Evolutionary conservation across 176 grass and related monocot species (phyloP), one percentile per base, ranked within the genome.

Genomic region (Panicum miliaceum): DNA sequence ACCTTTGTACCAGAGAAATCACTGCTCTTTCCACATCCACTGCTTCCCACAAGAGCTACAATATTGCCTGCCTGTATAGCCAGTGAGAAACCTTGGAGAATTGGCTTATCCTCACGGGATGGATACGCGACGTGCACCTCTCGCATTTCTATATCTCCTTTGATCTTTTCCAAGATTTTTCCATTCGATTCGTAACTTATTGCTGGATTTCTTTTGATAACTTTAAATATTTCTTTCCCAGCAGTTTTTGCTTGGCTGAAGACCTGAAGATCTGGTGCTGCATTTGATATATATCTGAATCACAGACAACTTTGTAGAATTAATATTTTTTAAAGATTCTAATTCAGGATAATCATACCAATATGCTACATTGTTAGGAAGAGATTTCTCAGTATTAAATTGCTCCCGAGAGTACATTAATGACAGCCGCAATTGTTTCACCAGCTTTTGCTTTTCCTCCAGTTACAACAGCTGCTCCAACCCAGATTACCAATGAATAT

Each of bases 401-500:
- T 63, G 92, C 89, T 35, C 80, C 89, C 7, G 82, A 94, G 64
- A 94, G 92, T 77, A 94, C 81, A 65, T 85, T 89, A 63, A 94
- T 94, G 42, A 89, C 77, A 3, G 92, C 92, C 2, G 92, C 92
- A 60, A 91, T 84, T 12, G 86, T 84, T 20, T 86, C 86, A 25
- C 92, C 92, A 51, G 71, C 83, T 38, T 58, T 91, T 19, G 86
- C 92, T 37, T 57, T 77, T 78, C 71, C 50, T 45, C 14, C 9
- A 11, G 52, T 81, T 29, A 94, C 92, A 5, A 83, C 89, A 61
- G 73, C 71, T 51, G 92, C 89, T 43, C 92, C 92, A 22, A 94
- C 52, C 81, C 81, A 94, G 38, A 91, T 68, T 46, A 90, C 76
- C 71, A 94, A 20, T 48, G 92, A 73, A 77, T 82, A 94, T 12